These are phyloP conservation scores for Obba rivulosa DNA, from an alignment of 768 basidiomycete species.

Conservation along the genomic window DNA sequence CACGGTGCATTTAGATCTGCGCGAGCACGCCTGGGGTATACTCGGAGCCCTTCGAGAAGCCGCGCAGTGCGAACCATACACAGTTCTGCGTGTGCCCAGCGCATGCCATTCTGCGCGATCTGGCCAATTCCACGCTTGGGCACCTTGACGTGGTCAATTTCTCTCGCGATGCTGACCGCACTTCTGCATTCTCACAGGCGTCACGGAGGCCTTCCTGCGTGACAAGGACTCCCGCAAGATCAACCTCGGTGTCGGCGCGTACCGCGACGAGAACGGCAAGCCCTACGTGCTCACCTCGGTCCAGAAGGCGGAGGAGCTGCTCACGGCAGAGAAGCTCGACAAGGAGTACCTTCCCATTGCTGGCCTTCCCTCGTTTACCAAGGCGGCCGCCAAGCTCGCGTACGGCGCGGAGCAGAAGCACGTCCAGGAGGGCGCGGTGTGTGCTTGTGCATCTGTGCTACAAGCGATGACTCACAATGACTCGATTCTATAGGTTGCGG, in stretches of 20 bases:
- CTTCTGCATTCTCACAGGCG: slow-evolving; percentile 38
- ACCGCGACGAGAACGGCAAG: slow-evolving; percentile 91
- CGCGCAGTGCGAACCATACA: too few species aligned
- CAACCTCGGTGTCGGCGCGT: slow-evolving; percentile 96
- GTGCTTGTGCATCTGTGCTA: slow-evolving; percentile 24
- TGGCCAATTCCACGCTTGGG: not conserved
- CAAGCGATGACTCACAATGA: not conserved
- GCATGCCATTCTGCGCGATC: too few species aligned
- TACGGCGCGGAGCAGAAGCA: slow-evolving; percentile 80
- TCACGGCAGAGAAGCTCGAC: slow-evolving; percentile 64
- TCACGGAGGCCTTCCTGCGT: slow-evolving; percentile 95
- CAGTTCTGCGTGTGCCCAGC: too few species aligned
- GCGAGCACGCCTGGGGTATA: too few species aligned
- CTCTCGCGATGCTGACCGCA: slow-evolving; percentile 3
- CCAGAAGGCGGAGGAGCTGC: slow-evolving; percentile 80
- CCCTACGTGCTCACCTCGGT: slow-evolving; percentile 90
- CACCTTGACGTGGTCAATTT: not conserved
- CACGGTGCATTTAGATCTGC: too few species aligned
- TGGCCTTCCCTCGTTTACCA: slow-evolving; percentile 81
- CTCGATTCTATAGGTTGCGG: slow-evolving; percentile 52
- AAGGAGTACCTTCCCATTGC: slow-evolving; percentile 98
- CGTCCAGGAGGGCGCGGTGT: slow-evolving; percentile 63
- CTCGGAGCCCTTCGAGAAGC: too few species aligned
- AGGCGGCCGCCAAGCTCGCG: slow-evolving; percentile 82
- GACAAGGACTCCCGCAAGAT: slow-evolving; percentile 91